Evolutionary conservation across 768 basidiomycete genomes (phyloP).

Genomic region (Epithele typhae): DNA sequence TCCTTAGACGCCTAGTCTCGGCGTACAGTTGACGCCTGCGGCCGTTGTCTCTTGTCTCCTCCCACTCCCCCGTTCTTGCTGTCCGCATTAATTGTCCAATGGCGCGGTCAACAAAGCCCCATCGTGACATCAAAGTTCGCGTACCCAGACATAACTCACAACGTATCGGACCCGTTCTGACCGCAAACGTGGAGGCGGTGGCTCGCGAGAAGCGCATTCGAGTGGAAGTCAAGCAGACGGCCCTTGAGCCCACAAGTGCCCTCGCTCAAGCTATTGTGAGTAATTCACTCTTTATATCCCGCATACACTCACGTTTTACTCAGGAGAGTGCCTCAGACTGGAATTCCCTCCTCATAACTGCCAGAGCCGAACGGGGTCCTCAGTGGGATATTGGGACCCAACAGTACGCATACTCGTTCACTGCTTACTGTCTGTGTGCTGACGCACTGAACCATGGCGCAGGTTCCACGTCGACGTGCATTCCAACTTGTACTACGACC

Average conservation of each 20-base stretch:
- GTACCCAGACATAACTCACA: conserved; percentile 78
- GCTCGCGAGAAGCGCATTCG: conserved; percentile 45
- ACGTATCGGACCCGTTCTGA: conserved; percentile 60
- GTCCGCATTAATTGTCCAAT: no score
- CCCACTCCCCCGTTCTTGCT: no score
- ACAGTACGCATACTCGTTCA: conserved; percentile 46
- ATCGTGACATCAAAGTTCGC: conserved; percentile 52
- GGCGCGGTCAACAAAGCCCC: conserved; percentile 53
- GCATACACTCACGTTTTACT: no score
- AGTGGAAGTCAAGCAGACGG: conserved; percentile 62
- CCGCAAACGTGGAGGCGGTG: conserved; percentile 50
- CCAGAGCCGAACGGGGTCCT: conserved; percentile 77
- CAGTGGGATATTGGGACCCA: conserved; percentile 89
- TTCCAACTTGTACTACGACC: conserved; percentile 72
- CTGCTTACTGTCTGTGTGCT: background rate
- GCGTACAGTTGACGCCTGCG: no score
- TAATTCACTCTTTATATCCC: conserved; percentile 15
- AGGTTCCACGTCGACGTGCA: conserved; percentile 76
- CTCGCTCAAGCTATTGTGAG: conserved; percentile 65
- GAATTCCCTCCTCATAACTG: conserved; percentile 77
- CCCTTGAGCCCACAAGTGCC: conserved; percentile 42
- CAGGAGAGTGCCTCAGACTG: conserved; percentile 80
- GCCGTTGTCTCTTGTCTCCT: no score
- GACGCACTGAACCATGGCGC: background rate
- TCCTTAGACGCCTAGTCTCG: no score